A percentile compares a stretch with the other conserved stretches of the same genome.
Conservation (phyloP, 2,329 filamentous ascomycete genomes). For the Ophiostoma sp. region DNA sequence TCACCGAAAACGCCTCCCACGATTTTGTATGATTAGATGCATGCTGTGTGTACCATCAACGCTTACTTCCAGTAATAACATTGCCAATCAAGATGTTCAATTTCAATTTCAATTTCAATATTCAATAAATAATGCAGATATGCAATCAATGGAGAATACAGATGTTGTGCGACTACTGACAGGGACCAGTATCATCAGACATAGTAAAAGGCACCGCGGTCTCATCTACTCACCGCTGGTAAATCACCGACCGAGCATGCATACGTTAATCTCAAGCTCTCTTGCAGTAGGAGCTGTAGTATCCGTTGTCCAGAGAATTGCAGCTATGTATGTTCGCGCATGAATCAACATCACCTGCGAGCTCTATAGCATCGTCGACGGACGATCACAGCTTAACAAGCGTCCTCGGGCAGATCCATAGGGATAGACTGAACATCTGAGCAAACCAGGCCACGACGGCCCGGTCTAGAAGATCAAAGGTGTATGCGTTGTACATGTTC, state of each 20-base stretch:
- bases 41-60: conserved; percentile 3
- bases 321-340: background rate
- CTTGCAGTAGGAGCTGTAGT: no score
- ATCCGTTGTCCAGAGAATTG: no score
- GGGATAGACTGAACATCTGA: background rate
- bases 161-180: background rate
- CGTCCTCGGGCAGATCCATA: background rate
- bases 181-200: background rate
- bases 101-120: background rate
- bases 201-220: background rate
- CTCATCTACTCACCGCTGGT: background rate
- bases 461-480: background rate
- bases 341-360: background rate
- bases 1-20: background rate
- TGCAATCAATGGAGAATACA: background rate
- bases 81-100: no score
- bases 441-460: background rate
- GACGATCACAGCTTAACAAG: background rate
- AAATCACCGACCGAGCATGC: background rate
- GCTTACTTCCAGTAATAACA: background rate
- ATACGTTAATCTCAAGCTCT: background rate
- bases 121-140: background rate
- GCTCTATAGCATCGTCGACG: background rate
- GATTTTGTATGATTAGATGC: background rate
- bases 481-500: background rate